A percentile compares a stretch with the other conserved stretches of the same genome.
phyloP scores from a whole-genome alignment of 495 filamentous ascomycete genomes.

The Podospora pseudopauciseta region DNA sequence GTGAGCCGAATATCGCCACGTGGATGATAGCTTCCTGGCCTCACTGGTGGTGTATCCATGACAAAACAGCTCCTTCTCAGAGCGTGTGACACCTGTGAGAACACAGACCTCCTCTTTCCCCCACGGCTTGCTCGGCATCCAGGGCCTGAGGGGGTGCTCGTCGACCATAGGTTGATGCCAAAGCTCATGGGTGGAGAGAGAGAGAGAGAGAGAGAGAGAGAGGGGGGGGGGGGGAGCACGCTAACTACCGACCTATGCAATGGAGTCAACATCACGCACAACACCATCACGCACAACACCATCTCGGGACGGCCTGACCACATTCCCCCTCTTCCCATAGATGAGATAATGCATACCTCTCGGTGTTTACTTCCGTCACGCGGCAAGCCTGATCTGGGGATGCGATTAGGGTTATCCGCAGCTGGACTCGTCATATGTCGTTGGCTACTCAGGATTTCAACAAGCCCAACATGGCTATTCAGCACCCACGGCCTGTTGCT shows the following conservation, averaged over 20 bases:
- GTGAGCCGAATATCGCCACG: neutral
- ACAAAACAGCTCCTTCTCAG: neutral
- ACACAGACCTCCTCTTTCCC: neutral
- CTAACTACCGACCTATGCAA: slow-evolving; percentile 17
- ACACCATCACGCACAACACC: slow-evolving; percentile 4
- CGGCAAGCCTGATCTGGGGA: slow-evolving; percentile 2
- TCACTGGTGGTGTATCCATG: neutral
- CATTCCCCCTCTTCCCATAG: slow-evolving; percentile 12
- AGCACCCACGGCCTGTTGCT: too few relatives aligned
- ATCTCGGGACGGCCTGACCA: slow-evolving; percentile 1
- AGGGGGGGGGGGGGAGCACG: neutral
- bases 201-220: too few relatives aligned
- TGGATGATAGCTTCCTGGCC: neutral
- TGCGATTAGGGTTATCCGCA: neutral
- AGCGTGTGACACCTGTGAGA: neutral
- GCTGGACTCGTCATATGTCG: neutral
- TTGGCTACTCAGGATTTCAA: neutral
- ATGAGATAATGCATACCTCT: slow-evolving; percentile 11
- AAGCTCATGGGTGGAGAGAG: neutral
- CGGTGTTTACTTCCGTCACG: slow-evolving; percentile 12
- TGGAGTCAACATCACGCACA: neutral
- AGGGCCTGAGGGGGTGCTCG: neutral
- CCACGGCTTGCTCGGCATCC: neutral
- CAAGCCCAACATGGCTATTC: neutral
- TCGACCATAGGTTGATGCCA: neutral